These are phyloP conservation scores for Kalanchoe fedtschenkoi DNA, from an alignment of 164 flowering plant genomes.

Conservation along the genomic window DNA sequence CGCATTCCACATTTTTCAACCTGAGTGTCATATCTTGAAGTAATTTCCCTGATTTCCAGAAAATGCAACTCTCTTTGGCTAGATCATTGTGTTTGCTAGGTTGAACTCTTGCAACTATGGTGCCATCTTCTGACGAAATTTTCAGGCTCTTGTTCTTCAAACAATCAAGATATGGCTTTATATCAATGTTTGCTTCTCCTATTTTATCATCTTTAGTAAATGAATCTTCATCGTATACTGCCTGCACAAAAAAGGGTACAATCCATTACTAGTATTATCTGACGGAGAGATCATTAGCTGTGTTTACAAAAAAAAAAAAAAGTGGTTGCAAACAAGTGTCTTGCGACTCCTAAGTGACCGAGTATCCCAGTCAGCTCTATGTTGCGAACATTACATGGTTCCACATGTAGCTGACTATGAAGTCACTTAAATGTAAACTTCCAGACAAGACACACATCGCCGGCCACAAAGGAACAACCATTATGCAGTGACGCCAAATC, in stretches of 20 bases:
- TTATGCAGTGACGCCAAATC: no score
- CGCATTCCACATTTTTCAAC: constrained; percentile 4
- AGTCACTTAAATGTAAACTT: no score
- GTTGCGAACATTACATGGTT: no score
- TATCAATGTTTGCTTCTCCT: not conserved
- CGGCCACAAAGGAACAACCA: no score
- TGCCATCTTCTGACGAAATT: not conserved
- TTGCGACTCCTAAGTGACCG: no score
- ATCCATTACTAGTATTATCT: no score
- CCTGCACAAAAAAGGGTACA: not conserved
- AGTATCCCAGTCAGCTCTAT: no score
- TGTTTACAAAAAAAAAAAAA: no score
- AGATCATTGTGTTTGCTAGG: not conserved
- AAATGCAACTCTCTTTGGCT: not conserved
- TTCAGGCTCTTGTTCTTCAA: not conserved
- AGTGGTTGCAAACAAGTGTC: no score
- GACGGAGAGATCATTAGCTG: no score
- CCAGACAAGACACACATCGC: no score
- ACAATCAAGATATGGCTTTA: not conserved
- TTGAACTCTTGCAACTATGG: not conserved
- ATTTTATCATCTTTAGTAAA: constrained; percentile 2
- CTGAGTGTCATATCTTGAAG: not conserved
- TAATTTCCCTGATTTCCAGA: not conserved
- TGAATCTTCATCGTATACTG: not conserved
- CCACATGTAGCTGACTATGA: no score